Conservation (phyloP, 345 rosid species). For the Brassica rapa region DNA sequence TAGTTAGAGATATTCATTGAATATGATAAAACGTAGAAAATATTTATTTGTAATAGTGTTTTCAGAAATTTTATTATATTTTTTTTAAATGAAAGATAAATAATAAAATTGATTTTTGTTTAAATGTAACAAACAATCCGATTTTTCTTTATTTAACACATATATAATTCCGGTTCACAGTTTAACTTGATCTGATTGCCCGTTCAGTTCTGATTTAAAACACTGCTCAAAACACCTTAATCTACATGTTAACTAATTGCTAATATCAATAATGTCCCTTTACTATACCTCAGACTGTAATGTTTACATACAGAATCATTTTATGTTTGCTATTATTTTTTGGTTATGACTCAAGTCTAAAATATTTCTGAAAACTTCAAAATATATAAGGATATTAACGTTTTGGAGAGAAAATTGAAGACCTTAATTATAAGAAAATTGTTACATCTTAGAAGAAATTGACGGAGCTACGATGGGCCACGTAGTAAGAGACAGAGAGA, state of each 20-base stretch:
- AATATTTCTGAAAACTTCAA: background rate
- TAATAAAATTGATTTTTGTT: too few species aligned
- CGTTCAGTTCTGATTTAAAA: background rate
- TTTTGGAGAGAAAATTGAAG: background rate
- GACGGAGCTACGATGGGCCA: conserved; percentile 24
- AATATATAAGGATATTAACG: background rate
- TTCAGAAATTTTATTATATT: too few species aligned
- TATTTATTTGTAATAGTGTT: too few species aligned
- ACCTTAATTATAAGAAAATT: too few species aligned
- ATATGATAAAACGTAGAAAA: too few species aligned
- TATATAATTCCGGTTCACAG: background rate
- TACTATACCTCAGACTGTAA: background rate
- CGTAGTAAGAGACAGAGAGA: conserved; percentile 17
- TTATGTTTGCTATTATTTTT: too few species aligned
- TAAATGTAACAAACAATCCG: too few species aligned
- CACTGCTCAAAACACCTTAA: background rate
- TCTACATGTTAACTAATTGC: background rate
- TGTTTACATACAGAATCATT: background rate
- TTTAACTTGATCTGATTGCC: background rate
- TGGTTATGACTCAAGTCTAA: too few species aligned
- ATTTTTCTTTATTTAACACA: too few species aligned
- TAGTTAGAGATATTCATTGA: too few species aligned
- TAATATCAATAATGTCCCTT: background rate
- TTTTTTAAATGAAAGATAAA: too few species aligned
- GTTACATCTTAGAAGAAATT: background rate